Evolutionary conservation across 2,329 filamentous ascomycete species (phyloP), one percentile per base, ranked within the genome.

Genomic region (Pseudogymnoascus sp.): DNA sequence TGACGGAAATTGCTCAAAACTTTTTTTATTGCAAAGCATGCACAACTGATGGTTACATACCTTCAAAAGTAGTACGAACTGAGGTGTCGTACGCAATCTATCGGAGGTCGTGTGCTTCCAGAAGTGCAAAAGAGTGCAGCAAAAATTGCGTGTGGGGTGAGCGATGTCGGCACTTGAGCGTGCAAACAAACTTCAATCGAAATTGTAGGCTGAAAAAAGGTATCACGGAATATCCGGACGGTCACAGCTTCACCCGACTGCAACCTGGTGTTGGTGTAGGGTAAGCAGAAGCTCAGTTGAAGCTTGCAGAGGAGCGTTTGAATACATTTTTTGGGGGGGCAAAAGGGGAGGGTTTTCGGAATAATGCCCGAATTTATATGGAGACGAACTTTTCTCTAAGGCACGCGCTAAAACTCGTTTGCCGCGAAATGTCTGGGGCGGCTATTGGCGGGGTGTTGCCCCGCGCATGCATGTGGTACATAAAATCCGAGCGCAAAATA

Each of bases 1-100:
- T 66, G 56, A 60, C 58, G 34, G 33, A 52, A 52, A 30, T 19
- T 12, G 26, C 45, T 52, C 45, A 30, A 52, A 52, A 19, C 45
- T 18, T 12, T 12, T 30, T 28, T 30, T 30, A 9, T 30, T 18
- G 45, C 5, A 10, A 9, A 33, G n/a, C 6, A 33, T 30, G 26
- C 26, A 52, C 41, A 52, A 2, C 26, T 13, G 9, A 52, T 6
- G 21, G 23, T 10, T 52, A 52, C 45, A 33, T 52, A 52, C 45
- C 45, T 33, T 52, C n/a, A 19, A 48, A 19, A 33, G 30, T 52
- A 30, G 26, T 18, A 52, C 45, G 45, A 33, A 18, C 26, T 52
- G 45, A 52, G 45, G 26, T 52, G 45, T 19, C 45, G 45, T 52
- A 52, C 45, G 26, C 26, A 52, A 52, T 10, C 12, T 52, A 30